phyloP scores from a whole-genome alignment of 495 filamentous ascomycete species.

The Letharia columbiana region DNA sequence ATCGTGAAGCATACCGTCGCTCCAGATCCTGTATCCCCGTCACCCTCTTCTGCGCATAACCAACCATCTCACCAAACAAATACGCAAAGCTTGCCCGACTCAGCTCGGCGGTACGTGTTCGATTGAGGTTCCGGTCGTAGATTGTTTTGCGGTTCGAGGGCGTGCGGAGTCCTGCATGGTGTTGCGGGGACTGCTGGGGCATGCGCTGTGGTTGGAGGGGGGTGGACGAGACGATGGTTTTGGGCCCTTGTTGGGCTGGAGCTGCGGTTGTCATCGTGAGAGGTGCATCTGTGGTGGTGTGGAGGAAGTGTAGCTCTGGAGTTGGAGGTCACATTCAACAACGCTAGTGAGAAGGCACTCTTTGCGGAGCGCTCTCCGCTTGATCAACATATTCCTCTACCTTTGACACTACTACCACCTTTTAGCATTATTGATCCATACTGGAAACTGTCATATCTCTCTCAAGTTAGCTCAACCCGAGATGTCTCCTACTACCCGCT shows the following conservation, averaged over 20 bases:
- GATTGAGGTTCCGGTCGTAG: conserved; percentile 90
- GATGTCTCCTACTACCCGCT: not conserved
- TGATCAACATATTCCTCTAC: not conserved
- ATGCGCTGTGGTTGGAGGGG: conserved; percentile 12
- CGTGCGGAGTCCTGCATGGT: conserved; percentile 67
- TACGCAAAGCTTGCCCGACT: conserved; percentile 92
- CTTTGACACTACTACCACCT: not conserved
- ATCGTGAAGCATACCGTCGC: conserved; percentile 52
- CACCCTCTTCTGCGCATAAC: conserved; percentile 83
- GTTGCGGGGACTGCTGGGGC: conserved; percentile 26
- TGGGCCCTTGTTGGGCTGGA: conserved; percentile 14
- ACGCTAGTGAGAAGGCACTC: not conserved
- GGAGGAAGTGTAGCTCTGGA: not conserved
- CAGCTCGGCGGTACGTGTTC: conserved; percentile 74
- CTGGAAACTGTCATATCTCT: not conserved
- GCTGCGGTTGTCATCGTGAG: conserved; percentile 14
- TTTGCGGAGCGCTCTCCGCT: not conserved
- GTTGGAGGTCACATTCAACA: not conserved
- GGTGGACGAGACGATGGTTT: conserved; percentile 16
- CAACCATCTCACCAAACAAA: conserved; percentile 93
- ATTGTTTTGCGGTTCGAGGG: conserved; percentile 96
- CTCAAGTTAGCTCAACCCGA: not conserved
- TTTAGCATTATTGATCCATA: not conserved
- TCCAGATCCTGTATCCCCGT: conserved; percentile 90
- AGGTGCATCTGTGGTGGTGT: not conserved